These are phyloP conservation scores for Hypoxylon sp. DNA, from an alignment of 2,329 filamentous ascomycete species.

Conservation along the genomic window DNA sequence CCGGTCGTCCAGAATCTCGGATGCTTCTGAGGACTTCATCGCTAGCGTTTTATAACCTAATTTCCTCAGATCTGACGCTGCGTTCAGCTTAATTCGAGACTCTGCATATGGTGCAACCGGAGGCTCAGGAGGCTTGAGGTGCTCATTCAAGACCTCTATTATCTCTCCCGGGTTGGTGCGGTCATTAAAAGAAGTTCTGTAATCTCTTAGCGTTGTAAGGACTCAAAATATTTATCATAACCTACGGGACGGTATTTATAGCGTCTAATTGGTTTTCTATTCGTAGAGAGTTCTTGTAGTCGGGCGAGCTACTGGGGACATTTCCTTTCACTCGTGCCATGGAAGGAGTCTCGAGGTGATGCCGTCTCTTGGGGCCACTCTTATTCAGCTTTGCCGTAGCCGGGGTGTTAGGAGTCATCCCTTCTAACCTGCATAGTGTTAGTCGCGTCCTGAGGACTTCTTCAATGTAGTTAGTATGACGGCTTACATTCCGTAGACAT, in stretches of 20 bases:
- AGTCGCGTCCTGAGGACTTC: conserved; percentile 30
- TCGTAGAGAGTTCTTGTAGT: conserved; percentile 59
- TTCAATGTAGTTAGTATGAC: conserved; percentile 12
- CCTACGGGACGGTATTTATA: conserved; percentile 59
- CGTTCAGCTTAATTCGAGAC: conserved; percentile 85
- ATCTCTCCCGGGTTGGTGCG: conserved; percentile 85
- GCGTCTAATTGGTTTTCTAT: conserved; percentile 59
- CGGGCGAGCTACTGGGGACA: conserved; percentile 61
- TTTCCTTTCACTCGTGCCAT: conserved; percentile 63
- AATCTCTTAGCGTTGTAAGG: conserved; percentile 32
- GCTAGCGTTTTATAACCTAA: conserved; percentile 92
- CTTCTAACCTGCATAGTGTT: conserved; percentile 69
- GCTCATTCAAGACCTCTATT: conserved; percentile 84
- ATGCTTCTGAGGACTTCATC: conserved; percentile 94
- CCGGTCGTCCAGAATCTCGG: conserved; percentile 92
- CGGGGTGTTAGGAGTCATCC: conserved; percentile 76
- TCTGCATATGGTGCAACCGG: conserved; percentile 81
- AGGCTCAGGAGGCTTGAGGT: conserved; percentile 76
- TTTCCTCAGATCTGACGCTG: conserved; percentile 90
- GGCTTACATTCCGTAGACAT: conserved; percentile 86
- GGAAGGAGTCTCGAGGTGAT: conserved; percentile 62
- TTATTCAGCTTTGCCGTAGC: conserved; percentile 62
- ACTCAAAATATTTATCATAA: conserved; percentile 12
- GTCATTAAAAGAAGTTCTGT: conserved; percentile 78
- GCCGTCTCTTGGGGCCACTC: conserved; percentile 55